Conservation (phyloP, 129 eudicot species). For the Pulicaria dysenterica region DNA sequence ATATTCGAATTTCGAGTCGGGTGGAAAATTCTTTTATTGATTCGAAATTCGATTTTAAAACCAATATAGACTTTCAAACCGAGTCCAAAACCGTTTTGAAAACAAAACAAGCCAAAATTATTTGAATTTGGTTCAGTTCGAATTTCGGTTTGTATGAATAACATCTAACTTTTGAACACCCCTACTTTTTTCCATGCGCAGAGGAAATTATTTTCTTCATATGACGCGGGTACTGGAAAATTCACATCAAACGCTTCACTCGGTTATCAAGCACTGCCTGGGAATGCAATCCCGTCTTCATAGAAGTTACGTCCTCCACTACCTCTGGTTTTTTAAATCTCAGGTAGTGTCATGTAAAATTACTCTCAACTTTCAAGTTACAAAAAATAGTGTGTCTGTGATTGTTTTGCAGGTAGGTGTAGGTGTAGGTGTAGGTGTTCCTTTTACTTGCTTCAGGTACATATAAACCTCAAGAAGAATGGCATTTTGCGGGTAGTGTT, state of each 20-base stretch:
- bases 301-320: background rate
- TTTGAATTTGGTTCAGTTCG: too few species aligned
- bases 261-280: slow-evolving; percentile 12
- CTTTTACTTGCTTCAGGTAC: slow-evolving; percentile 25
- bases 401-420: slow-evolving; percentile 21
- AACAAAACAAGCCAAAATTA: too few species aligned
- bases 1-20: too few species aligned
- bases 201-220: slow-evolving; percentile 71
- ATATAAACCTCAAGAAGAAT: background rate
- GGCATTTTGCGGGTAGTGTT: too few species aligned
- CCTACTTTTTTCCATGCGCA: slow-evolving; percentile 27
- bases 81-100: too few species aligned
- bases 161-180: too few species aligned
- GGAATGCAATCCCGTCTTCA: slow-evolving; percentile 34
- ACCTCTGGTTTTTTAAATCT: background rate
- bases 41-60: too few species aligned
- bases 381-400: slow-evolving; percentile 3
- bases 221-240: slow-evolving; percentile 56
- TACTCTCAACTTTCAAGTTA: background rate
- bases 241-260: slow-evolving; percentile 32
- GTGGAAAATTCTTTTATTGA: too few species aligned
- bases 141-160: too few species aligned
- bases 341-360: slow-evolving; percentile 21
- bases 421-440: background rate
- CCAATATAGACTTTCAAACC: too few species aligned